Evolutionary conservation across 495 filamentous ascomycete species (phyloP).

Genomic region (Daldinia loculata): DNA sequence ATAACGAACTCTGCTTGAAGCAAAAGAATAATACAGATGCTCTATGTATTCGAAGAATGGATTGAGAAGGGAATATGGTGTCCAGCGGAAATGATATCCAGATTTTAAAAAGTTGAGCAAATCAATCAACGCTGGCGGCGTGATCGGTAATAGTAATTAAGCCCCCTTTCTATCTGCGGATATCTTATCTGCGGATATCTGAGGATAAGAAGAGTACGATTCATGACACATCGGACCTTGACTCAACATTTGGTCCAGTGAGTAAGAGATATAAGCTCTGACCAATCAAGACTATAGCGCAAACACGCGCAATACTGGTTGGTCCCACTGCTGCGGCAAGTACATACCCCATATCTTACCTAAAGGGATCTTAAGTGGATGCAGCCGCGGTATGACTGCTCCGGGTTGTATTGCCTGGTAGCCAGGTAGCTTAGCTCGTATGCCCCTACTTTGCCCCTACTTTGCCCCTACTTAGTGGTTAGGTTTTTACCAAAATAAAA

Average conservation of each 20-base stretch:
- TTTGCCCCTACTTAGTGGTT: background rate
- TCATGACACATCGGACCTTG: slow-evolving; percentile 44
- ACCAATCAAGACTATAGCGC: slow-evolving; percentile 47
- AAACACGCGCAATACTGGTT: slow-evolving; percentile 41
- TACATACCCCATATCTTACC: background rate
- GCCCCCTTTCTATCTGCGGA: background rate
- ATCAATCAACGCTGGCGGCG: background rate
- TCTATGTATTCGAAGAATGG: background rate
- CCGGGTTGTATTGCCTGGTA: slow-evolving; percentile 3
- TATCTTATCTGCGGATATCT: background rate
- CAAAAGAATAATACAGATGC: background rate
- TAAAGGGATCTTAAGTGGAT: slow-evolving; percentile 16
- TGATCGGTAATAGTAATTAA: background rate
- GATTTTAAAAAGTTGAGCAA: background rate
- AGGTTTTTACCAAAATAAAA: background rate
- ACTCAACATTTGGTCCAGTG: slow-evolving; percentile 16
- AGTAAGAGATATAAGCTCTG: slow-evolving; percentile 10
- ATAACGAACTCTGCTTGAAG: slow-evolving; percentile 10
- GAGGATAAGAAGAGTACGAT: slow-evolving; percentile 11
- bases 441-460: background rate
- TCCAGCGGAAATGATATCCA: background rate
- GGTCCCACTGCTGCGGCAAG: slow-evolving; percentile 7
- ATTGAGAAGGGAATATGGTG: background rate
- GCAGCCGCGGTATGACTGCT: slow-evolving; percentile 18
- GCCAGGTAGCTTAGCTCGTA: slow-evolving; percentile 13